phyloP scores from a whole-genome alignment of 257 asterid species.

The Schizonepeta tenuifolia region DNA sequence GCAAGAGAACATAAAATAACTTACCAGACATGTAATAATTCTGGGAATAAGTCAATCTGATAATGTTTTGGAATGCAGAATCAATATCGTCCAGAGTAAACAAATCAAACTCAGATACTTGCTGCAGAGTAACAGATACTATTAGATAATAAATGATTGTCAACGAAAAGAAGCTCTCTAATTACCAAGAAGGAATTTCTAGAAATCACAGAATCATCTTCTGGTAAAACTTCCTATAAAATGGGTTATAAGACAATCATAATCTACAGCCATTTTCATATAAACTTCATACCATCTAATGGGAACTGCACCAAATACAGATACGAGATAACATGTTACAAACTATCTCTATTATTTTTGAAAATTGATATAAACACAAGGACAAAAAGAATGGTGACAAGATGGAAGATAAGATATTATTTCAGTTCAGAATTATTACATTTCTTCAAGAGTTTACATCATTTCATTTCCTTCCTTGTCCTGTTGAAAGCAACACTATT shows the following conservation, averaged over 20 bases:
- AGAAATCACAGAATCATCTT: slow-evolving; percentile 1
- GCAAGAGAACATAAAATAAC: slow-evolving; percentile 35
- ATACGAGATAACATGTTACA: not conserved
- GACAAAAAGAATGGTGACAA: not conserved
- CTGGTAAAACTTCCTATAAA: slow-evolving; percentile 7
- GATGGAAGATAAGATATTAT: slow-evolving; percentile 4
- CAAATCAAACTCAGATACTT: slow-evolving; percentile 91
- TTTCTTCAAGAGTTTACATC: slow-evolving; percentile 3
- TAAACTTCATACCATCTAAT: slow-evolving; percentile 8
- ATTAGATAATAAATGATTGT: slow-evolving; percentile 28
- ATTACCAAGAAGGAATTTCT: slow-evolving; percentile 10
- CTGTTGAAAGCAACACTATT: not conserved
- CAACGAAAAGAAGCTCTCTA: slow-evolving; percentile 3
- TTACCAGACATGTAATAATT: slow-evolving; percentile 88
- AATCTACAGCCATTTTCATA: slow-evolving; percentile 18
- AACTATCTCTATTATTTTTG: slow-evolving; percentile 5
- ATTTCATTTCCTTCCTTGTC: slow-evolving; percentile 9
- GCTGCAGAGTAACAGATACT: slow-evolving; percentile 58
- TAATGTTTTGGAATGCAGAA: slow-evolving; percentile 76
- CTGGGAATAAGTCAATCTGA: slow-evolving; percentile 93
- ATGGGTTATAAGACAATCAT: slow-evolving; percentile 28
- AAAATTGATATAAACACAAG: not conserved
- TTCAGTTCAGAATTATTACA: slow-evolving; percentile 17
- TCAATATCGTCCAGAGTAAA: slow-evolving; percentile 96
- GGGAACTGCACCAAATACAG: slow-evolving; percentile 23